Evolutionary conservation across 805 yeast genomes (phyloP).

Genomic region (Suhomyces emberorum): DNA sequence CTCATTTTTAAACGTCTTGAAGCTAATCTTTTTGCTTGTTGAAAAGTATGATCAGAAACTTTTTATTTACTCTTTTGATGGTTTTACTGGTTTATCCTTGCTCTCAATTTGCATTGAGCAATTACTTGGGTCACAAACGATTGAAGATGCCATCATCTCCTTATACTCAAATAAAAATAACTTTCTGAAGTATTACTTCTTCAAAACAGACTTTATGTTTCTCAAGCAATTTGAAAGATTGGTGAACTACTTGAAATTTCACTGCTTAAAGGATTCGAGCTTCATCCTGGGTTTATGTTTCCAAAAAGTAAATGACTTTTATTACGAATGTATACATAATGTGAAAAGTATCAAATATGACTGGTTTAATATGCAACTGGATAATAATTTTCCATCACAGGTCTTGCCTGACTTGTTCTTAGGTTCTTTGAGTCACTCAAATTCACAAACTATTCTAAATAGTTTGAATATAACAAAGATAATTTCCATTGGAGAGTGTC

Average conservation of each 20-base stretch:
- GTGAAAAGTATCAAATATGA: conserved; percentile 14
- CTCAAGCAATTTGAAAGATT: conserved; percentile 29
- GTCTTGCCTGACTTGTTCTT: conserved; percentile 26
- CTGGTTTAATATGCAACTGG: conserved; percentile 31
- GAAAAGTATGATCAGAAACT: conserved; percentile 18
- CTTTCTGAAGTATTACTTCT: conserved; percentile 24
- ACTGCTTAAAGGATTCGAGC: conserved; percentile 3
- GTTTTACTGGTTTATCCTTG: conserved; percentile 35
- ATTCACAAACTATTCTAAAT: conserved; percentile 25
- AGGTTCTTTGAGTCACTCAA: conserved; percentile 34
- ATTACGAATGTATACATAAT: conserved; percentile 9
- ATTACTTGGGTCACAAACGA: conserved; percentile 11
- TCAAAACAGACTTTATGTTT: conserved; percentile 27
- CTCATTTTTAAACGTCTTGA: conserved; percentile 27
- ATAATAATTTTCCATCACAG: conserved; percentile 36
- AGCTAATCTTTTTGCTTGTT: conserved; percentile 21
- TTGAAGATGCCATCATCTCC: conserved; percentile 25
- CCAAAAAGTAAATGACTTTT: conserved; percentile 7
- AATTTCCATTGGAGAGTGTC: conserved; percentile 36
- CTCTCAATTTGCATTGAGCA: conserved; percentile 16
- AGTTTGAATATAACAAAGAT: conserved; percentile 22
- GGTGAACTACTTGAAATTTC: conserved; percentile 22
- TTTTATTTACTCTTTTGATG: conserved; percentile 35
- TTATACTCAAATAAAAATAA: conserved; percentile 10
- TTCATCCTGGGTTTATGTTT: conserved; percentile 2